phyloP scores from a whole-genome alignment of 1,284 basidiomycete genomes.

The Cryptococcus sp. region DNA sequence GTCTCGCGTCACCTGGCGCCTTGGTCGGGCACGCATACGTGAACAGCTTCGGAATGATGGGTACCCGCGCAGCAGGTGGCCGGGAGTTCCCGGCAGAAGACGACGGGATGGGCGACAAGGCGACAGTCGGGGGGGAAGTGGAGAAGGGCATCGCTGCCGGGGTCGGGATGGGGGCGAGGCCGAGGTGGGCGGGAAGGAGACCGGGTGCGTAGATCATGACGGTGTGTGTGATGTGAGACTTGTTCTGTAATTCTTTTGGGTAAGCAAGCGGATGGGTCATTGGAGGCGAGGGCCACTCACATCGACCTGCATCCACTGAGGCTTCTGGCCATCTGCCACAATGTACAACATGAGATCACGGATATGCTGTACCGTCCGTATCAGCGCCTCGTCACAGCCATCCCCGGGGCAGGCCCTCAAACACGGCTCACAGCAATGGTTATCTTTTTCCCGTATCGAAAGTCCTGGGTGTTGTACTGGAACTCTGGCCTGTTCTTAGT shows the following conservation, averaged over 20 bases:
- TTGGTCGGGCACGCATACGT: constrained; percentile 85
- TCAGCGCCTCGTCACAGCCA: neutral
- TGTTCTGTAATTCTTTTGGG: constrained; percentile 59
- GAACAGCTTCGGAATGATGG: constrained; percentile 76
- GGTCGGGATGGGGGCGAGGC: constrained; percentile 58
- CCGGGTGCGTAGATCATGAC: constrained; percentile 77
- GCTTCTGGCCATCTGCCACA: constrained; percentile 72
- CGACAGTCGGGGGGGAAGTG: constrained; percentile 51
- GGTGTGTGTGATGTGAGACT: constrained; percentile 66
- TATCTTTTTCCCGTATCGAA: constrained; percentile 65
- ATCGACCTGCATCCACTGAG: constrained; percentile 77
- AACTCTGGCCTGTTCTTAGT: constrained; percentile 67
- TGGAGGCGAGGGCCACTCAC: constrained; percentile 53
- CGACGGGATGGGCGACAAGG: no score
- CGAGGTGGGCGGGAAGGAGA: constrained; percentile 65
- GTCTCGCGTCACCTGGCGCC: constrained; percentile 77
- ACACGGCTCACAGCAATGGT: constrained; percentile 63
- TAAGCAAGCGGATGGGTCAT: neutral
- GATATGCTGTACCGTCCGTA: constrained; percentile 61
- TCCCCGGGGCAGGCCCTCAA: neutral
- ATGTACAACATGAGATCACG: constrained; percentile 78
- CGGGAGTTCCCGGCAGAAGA: constrained; percentile 28
- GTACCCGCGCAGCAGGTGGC: constrained; percentile 52
- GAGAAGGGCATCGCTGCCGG: constrained; percentile 58
- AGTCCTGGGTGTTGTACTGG: constrained; percentile 72